Evolutionary conservation across 2,329 filamentous ascomycete species (phyloP), one percentile per base, ranked within the genome.

Genomic region (Neocucurbitaria cava): DNA sequence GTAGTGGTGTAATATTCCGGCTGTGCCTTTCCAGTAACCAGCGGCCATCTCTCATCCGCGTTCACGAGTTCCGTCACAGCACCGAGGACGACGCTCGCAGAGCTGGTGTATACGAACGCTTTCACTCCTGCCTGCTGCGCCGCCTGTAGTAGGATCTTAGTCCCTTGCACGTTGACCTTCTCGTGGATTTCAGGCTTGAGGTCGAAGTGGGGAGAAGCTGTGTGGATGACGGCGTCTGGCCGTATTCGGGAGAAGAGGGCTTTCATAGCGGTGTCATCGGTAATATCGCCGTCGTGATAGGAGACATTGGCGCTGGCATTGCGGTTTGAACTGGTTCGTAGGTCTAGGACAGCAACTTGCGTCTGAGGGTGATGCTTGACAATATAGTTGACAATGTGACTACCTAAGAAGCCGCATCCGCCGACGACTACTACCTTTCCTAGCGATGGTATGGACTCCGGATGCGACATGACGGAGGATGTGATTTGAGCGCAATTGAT

Each of bases 31-130:
- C 79, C 79, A 52, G 77, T 77, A 26, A 81, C 72, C 52, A 78
- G 61, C 18, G 78, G 77, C 66, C 77, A 83, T 43, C 75, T 69
- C 68, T 82, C 80, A 58, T 83, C 77, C 20, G 78, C 82, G 56
- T 83, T 80, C 59, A 81, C 67, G 36, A 84, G 72, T 61, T 81
- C 76, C 40, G 66, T 74, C 38, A 70, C 60, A 9, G 72, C 76
- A 59, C 81, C 78, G 46, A 80, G 76, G 35, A 83, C 74, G 20
- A 83, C 77, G 38, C 79, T 81, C 5, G 81, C 79, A 21, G 76
- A 80, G 63, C 79, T 82, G 17, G 82, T 83, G 65, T 82, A 82
- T 15, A 85, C 78, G 55, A 84, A 82, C 2, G 79, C 81, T 69
- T 81, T 82, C 38, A 82, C 80, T 2, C 79, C 79, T 3, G 76